phyloP scores from a whole-genome alignment of 1,284 basidiomycete species.

The Xerocomus nothofagi region DNA sequence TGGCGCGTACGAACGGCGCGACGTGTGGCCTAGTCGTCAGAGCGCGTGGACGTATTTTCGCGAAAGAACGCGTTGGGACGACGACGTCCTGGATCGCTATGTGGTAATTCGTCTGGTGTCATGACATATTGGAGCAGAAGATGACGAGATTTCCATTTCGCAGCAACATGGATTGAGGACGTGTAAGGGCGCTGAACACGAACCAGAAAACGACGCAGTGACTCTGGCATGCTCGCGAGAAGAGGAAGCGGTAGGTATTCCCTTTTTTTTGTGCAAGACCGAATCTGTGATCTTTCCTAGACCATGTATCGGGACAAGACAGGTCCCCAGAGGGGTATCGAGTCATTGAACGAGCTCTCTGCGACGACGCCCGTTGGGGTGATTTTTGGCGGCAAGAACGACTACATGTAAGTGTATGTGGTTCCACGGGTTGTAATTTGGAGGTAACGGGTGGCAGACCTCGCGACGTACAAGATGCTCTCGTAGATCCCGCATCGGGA shows the following conservation, averaged over 20 bases:
- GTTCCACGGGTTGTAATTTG: background rate
- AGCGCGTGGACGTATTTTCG: constrained; percentile 40
- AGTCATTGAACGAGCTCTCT: constrained; percentile 43
- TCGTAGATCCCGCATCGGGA: constrained; percentile 45
- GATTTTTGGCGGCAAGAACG: constrained; percentile 48
- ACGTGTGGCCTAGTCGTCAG: constrained; percentile 48
- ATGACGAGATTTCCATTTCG: background rate
- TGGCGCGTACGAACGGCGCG: constrained; percentile 45
- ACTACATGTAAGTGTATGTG: constrained; percentile 45
- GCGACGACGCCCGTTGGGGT: constrained; percentile 46
- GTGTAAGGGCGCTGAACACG: constrained; percentile 35
- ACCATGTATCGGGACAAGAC: constrained; percentile 34
- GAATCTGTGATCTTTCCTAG: constrained; percentile 9
- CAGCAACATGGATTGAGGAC: constrained; percentile 48
- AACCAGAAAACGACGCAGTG: constrained; percentile 37
- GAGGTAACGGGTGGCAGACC: constrained; percentile 33
- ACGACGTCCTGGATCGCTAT: constrained; percentile 47
- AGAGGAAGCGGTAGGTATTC: constrained; percentile 50
- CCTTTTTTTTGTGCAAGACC: background rate
- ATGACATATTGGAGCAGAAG: background rate
- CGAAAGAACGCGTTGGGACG: constrained; percentile 47
- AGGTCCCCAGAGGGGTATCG: constrained; percentile 50
- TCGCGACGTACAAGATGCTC: constrained; percentile 43
- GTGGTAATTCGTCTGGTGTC: constrained; percentile 38
- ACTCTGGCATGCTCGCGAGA: constrained; percentile 54